phyloP scores from a whole-genome alignment of 495 filamentous ascomycete species.

The Xylaria palmicola region DNA sequence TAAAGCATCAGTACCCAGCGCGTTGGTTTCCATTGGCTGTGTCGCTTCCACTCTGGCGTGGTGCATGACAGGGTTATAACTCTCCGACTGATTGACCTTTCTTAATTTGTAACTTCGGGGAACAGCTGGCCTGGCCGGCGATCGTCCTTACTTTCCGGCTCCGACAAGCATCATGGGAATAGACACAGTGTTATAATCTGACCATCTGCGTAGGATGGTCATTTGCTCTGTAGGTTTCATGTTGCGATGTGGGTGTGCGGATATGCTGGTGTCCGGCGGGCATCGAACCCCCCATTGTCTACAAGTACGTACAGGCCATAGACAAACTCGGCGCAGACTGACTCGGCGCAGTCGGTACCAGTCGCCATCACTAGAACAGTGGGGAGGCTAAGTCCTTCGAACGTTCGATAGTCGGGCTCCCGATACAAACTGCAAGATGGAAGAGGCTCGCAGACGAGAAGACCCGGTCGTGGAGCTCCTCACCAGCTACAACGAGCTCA shows the following conservation, averaged over 20 bases:
- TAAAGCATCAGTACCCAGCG: constrained; percentile 11
- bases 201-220: neutral
- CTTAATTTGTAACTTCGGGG: constrained; percentile 9
- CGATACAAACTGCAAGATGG: neutral
- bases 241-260: neutral
- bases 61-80: constrained; percentile 11
- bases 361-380: neutral
- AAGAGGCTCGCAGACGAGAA: neutral
- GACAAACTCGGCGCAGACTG: neutral
- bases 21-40: constrained; percentile 18
- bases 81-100: constrained; percentile 10
- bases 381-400: neutral
- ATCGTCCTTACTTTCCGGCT: neutral
- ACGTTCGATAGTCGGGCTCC: neutral
- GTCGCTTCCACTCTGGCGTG: constrained; percentile 7
- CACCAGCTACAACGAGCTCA: constrained; percentile 66
- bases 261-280: neutral
- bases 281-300: neutral
- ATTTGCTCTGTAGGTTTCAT: neutral
- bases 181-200: neutral
- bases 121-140: constrained; percentile 4
- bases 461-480: constrained; percentile 56
- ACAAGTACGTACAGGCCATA: too few species aligned
- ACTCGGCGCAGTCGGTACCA: neutral
- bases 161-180: constrained; percentile 1